Base-by-base conservation (phyloP, 768 basidiomycete species). In the Cystoderma amianthinum region DNA sequence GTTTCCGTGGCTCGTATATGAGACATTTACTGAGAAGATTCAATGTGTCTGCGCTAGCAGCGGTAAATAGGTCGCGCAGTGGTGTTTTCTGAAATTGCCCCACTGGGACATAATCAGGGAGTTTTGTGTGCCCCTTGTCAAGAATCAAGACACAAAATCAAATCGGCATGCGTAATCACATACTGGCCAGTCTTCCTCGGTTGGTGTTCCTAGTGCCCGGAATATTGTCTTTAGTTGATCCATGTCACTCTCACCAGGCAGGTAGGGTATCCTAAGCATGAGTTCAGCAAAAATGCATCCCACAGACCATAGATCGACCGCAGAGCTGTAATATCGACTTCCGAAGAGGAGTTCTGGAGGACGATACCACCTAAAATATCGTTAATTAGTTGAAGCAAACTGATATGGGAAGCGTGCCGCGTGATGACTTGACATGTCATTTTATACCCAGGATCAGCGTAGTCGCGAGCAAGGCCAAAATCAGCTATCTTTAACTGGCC, bases 401-500 rank as follows among this genome's bases (percentile, higher is more conserved):
- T 7, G 25, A 28, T n/a, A 28, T 7, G 25, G 25, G n/a, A 22
- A n/a, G 60, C 78, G 40, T 38, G 94, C 92, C 92, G 74, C 13
- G 96, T 99, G 63, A 99, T 97, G 46, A 99, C 95, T 56, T 97
- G 93, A 53, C 85, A 89, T 0, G 96, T 97, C 96, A 99, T 98
- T 62, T 91, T 92, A 55, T 85, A 84, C 3, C 85, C 86, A 18
- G 94, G 92, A 53, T 98, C 96, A 12, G 87, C 90, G 60, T 86
- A 95, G 65, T 99, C 96, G 43, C 96, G 70, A 18, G 96, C 96
- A 5, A 99, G 77, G 74, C 96, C 96, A 60, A 99, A 99, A 78
- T 99, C 96, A 10, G 96, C 96, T 36, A 99, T 77, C 65, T 99
- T 99, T 49, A 98, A 82, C 39, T 88, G 82, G 0, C 96, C 96